phyloP scores from a whole-genome alignment of 2,329 filamentous ascomycete genomes.

The Colletotrichum gigasporum region DNA sequence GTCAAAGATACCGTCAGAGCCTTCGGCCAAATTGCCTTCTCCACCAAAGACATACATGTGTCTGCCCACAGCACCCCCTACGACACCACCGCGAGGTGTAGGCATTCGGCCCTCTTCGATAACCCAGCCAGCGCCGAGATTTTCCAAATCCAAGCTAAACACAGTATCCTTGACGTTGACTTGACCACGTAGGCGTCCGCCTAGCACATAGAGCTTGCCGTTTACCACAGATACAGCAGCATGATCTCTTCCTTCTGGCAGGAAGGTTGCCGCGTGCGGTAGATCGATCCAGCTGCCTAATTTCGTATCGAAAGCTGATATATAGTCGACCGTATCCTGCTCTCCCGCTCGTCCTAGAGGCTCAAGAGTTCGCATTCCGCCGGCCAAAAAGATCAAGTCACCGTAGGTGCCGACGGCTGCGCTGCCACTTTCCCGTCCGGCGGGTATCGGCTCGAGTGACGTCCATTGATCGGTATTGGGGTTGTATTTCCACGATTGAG shows the following conservation, averaged over 20 bases:
- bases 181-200: slow-evolving; percentile 43
- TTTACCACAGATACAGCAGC: slow-evolving; percentile 41
- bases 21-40: slow-evolving; percentile 41
- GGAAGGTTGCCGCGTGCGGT: slow-evolving; percentile 33
- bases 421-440: slow-evolving; percentile 40
- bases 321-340: slow-evolving; percentile 40
- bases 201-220: slow-evolving; percentile 46
- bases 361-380: slow-evolving; percentile 43
- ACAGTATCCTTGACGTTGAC: slow-evolving; percentile 44
- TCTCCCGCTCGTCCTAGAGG: slow-evolving; percentile 4
- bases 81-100: slow-evolving; percentile 44
- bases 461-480: slow-evolving; percentile 39
- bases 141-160: slow-evolving; percentile 43
- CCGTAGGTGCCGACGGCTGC: slow-evolving; percentile 43
- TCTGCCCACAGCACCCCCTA: slow-evolving; percentile 39
- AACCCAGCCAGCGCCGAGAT: slow-evolving; percentile 39
- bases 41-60: slow-evolving; percentile 48
- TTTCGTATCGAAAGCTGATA: slow-evolving; percentile 42
- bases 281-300: slow-evolving; percentile 39
- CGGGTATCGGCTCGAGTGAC: slow-evolving; percentile 37
- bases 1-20: slow-evolving; percentile 25
- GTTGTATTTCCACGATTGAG: slow-evolving; percentile 43
- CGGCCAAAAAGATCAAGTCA: slow-evolving; percentile 46
- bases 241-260: slow-evolving; percentile 47
- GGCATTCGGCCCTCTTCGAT: slow-evolving; percentile 43